Conservation (phyloP, 129 eudicot genomes). For the Glebionis coronaria region DNA sequence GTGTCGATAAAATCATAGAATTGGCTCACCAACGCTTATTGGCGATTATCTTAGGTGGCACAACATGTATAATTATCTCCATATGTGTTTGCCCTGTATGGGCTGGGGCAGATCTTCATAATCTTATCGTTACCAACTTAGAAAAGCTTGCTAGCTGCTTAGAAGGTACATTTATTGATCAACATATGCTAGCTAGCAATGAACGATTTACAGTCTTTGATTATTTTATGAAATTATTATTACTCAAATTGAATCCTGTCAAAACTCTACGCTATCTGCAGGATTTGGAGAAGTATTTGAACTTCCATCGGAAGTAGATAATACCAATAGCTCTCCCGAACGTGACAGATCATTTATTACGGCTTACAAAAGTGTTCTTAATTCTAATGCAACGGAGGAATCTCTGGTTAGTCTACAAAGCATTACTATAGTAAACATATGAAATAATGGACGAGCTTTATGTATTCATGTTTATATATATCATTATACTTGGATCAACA, state of each 20-base stretch:
- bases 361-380: constrained; percentile 47
- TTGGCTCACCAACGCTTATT: constrained; percentile 60
- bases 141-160: constrained; percentile 62
- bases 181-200: too few relatives aligned
- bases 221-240: too few relatives aligned
- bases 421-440: too few relatives aligned
- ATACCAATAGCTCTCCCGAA: too few relatives aligned
- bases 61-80: constrained; percentile 55
- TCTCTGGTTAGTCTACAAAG: constrained; percentile 56
- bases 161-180: constrained; percentile 37
- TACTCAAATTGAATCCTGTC: too few relatives aligned
- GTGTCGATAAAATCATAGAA: constrained; percentile 51
- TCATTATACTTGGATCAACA: too few relatives aligned
- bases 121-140: constrained; percentile 38
- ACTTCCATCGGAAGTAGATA: too few relatives aligned
- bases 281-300: too few relatives aligned
- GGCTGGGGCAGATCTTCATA: constrained; percentile 91
- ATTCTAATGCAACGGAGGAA: constrained; percentile 58
- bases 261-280: too few relatives aligned
- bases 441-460: too few relatives aligned
- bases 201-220: too few relatives aligned
- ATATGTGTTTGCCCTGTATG: constrained; percentile 70
- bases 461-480: too few relatives aligned
- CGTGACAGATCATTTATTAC: constrained; percentile 35
- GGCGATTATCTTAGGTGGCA: constrained; percentile 65